A percentile compares a stretch with the other conserved stretches of the same genome.
Evolutionary conservation across 2,329 filamentous ascomycete genomes (phyloP).

Genomic region (Ophiostoma pallidulum): DNA sequence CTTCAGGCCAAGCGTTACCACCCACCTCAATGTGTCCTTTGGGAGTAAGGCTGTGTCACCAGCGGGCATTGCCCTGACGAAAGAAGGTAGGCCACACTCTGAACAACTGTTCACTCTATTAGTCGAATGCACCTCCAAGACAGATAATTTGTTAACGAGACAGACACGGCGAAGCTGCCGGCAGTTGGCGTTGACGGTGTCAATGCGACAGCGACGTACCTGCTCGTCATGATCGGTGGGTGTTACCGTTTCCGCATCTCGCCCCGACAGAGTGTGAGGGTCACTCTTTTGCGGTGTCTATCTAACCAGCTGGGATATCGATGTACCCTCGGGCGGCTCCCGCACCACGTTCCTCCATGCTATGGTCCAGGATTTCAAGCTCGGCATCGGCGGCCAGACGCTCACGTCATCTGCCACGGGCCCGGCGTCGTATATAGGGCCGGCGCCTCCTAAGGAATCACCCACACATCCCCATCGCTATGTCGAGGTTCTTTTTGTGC

Average conservation of each 20-base stretch:
- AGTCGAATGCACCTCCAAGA: no score
- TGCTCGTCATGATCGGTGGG: conserved; percentile 22
- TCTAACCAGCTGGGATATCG: no score
- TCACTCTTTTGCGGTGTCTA: no score
- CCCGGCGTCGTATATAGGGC: conserved; percentile 21
- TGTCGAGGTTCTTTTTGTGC: conserved; percentile 29
- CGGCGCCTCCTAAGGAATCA: conserved; percentile 26
- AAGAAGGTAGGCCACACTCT: conserved; percentile 18
- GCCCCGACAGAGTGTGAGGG: no score
- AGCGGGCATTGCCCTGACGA: conserved; percentile 18
- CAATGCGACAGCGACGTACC: conserved; percentile 19
- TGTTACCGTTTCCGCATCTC: neutral
- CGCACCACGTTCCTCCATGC: conserved; percentile 18
- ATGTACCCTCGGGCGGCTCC: conserved; percentile 2
- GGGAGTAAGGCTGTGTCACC: conserved; percentile 19
- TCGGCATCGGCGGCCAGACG: conserved; percentile 13
- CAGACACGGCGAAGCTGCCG: conserved; percentile 20
- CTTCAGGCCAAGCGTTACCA: conserved; percentile 17
- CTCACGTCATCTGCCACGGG: conserved; percentile 18
- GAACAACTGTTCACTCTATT: no score
- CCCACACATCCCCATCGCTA: conserved; percentile 30
- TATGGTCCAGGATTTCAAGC: conserved; percentile 21
- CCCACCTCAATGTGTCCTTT: conserved; percentile 19
- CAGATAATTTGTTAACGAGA: no score
- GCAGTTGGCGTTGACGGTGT: conserved; percentile 16